Evolutionary conservation across 176 grass and related monocot species (phyloP).

Genomic region (Eragrostis curvula): DNA sequence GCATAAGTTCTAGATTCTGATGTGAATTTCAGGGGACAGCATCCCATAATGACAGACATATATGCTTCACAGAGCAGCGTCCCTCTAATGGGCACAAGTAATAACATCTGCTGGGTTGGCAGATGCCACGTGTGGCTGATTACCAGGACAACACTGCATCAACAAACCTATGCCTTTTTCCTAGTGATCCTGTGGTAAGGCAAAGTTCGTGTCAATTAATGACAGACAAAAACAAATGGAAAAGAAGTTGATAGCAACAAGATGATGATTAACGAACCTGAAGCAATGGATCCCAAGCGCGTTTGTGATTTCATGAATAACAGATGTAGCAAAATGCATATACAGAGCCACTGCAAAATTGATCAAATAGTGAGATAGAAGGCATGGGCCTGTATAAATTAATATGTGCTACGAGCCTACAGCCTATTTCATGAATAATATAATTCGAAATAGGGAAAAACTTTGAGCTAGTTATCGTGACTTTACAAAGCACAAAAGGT

Average conservation of each 20-base stretch:
- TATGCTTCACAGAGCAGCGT: neutral
- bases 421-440: neutral
- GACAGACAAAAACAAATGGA: neutral
- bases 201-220: slow-evolving; percentile 28
- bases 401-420: neutral
- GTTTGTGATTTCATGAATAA: slow-evolving; percentile 95
- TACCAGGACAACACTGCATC: neutral
- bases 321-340: slow-evolving; percentile 97
- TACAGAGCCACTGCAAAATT: slow-evolving; percentile 75
- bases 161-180: slow-evolving; percentile 74
- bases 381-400: neutral
- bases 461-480: slow-evolving; percentile 14
- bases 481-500: slow-evolving; percentile 3
- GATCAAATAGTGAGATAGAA: slow-evolving; percentile 13
- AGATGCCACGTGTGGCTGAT: slow-evolving; percentile 26
- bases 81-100: slow-evolving; percentile 3
- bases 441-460: neutral
- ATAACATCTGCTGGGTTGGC: neutral
- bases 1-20: slow-evolving; percentile 17
- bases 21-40: slow-evolving; percentile 10
- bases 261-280: slow-evolving; percentile 52
- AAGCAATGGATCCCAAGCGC: slow-evolving; percentile 96
- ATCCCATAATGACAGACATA: slow-evolving; percentile 19
- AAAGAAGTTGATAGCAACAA: slow-evolving; percentile 1
- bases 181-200: slow-evolving; percentile 78